Conservation (phyloP, 257 asterid genomes). For the Verbascum thapsus region DNA sequence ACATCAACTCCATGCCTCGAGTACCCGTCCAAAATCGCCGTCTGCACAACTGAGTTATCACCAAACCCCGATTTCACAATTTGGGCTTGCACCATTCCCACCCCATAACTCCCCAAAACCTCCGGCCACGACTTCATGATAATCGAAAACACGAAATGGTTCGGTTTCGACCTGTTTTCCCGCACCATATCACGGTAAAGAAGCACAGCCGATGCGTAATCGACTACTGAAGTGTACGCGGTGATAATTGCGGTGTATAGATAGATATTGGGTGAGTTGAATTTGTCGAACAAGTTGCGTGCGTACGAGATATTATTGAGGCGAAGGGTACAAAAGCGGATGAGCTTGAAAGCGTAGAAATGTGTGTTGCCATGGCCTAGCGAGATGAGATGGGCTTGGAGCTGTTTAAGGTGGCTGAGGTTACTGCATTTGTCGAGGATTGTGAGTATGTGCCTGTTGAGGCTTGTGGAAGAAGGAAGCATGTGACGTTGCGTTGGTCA, state of each 20-base stretch:
- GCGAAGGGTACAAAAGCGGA: slow-evolving; percentile 64
- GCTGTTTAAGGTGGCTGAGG: slow-evolving; percentile 66
- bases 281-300: slow-evolving; percentile 64
- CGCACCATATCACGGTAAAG: slow-evolving; percentile 66
- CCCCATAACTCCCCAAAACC: slow-evolving; percentile 47
- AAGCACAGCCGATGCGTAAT: slow-evolving; percentile 52
- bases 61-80: slow-evolving; percentile 57
- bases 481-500: slow-evolving; percentile 25
- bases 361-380: slow-evolving; percentile 69
- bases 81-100: slow-evolving; percentile 68
- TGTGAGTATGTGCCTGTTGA: slow-evolving; percentile 47
- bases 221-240: slow-evolving; percentile 45
- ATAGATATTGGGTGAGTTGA: slow-evolving; percentile 54
- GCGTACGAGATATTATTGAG: slow-evolving; percentile 57
- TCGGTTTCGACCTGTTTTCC: slow-evolving; percentile 53
- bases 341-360: slow-evolving; percentile 75
- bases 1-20: slow-evolving; percentile 51
- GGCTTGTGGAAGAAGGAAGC: slow-evolving; percentile 43
- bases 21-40: slow-evolving; percentile 65
- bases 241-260: slow-evolving; percentile 62
- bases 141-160: slow-evolving; percentile 63
- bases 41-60: slow-evolving; percentile 59
- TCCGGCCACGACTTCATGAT: slow-evolving; percentile 62
- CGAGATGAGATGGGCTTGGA: slow-evolving; percentile 66
- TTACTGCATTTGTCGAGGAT: slow-evolving; percentile 55